Percentiles rank a stretch among this genome's conserved stretches.
Conservation (phyloP, 108 stramenopile genomes). For the Thalassiosira profunda region DNA sequence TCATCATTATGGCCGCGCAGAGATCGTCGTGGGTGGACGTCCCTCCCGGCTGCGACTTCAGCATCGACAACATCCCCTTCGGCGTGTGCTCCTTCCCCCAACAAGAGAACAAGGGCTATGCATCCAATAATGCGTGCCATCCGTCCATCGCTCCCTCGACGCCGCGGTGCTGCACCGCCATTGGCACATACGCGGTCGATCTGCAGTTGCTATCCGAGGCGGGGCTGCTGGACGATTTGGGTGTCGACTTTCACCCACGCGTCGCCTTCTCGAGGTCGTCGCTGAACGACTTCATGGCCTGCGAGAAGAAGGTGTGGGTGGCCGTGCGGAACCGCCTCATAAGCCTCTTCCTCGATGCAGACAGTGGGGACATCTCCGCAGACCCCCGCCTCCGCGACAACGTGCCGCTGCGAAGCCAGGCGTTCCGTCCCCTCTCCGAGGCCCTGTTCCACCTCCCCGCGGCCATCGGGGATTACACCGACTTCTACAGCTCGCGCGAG, state of each 20-base stretch:
- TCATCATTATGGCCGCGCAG: too few species aligned
- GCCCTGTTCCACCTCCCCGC: slow-evolving; percentile 82
- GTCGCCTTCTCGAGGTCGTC: slow-evolving; percentile 45
- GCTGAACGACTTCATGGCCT: slow-evolving; percentile 81
- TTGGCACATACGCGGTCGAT: slow-evolving; percentile 80
- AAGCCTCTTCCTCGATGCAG: slow-evolving; percentile 48
- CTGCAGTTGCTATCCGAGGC: slow-evolving; percentile 77
- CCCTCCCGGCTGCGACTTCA: slow-evolving; percentile 73
- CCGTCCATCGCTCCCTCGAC: background rate
- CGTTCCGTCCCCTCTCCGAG: slow-evolving; percentile 47
- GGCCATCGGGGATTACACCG: slow-evolving; percentile 91
- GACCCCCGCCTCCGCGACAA: slow-evolving; percentile 33
- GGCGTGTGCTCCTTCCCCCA: slow-evolving; percentile 72
- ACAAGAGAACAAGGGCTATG: too few species aligned
- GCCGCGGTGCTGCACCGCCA: slow-evolving; percentile 69
- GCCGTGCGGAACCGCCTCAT: slow-evolving; percentile 66
- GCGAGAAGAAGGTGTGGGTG: slow-evolving; percentile 64
- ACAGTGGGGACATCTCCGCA: background rate
- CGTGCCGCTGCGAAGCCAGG: slow-evolving; percentile 34
- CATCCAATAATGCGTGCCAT: background rate
- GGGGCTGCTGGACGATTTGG: slow-evolving; percentile 62
- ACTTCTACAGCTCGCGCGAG: slow-evolving; percentile 92
- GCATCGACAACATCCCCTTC: slow-evolving; percentile 89
- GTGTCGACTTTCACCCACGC: slow-evolving; percentile 49
- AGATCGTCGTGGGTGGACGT: slow-evolving; percentile 73